Evolutionary conservation across 2,329 filamentous ascomycete species (phyloP), one percentile per base, ranked within the genome.

Genomic region (Cladosporium velox): DNA sequence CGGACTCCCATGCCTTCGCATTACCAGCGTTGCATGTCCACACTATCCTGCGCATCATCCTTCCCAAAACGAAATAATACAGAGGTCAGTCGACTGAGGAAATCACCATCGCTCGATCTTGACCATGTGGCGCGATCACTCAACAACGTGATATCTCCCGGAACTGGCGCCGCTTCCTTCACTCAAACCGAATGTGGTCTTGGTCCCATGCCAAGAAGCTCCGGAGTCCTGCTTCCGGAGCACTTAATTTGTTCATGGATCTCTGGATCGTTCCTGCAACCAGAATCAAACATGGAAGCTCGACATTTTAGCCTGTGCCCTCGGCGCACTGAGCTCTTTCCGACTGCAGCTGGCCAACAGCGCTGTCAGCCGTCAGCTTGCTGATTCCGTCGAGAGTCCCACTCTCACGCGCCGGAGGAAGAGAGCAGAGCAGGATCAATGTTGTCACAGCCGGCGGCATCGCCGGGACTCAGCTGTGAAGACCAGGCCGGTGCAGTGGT

Each of bases 391-490:
- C 18, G 26, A 8, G 5, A 30, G 30, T 21, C 18, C 30, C 30
- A 14, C 28, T 34, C 24, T 55, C 28, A 55, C 3, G 28, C 18
- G 18, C 52, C 18, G 28, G 52, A 55, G 34, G 24, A 41, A 21
- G 32, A 38, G 6, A 58, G 34, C 55, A 58, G 14, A 28, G 55
- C 55, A 35, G 55, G 55, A 58, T 58, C 55, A 4, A 58, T 41
- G 32, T 4, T 12, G 24, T 7, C 32, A 8, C 14, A 26, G 5
- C n/a, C n/a, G 4, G 10, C 10, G 55, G 3, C n/a, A 28, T 35
- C 55, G 21, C n/a, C 21, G 55, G 12, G n/a, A 34, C 8, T 30
- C n/a, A 21, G 52, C 34, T 58, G 32, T 34, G 55, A 21, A 24
- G 21, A 41, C 30, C 11, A 58, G 2, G 30, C 34, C n/a, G 54